Evolutionary conservation across 352 stramenopile genomes (phyloP).

Genomic region (Blastocystis sp.): DNA sequence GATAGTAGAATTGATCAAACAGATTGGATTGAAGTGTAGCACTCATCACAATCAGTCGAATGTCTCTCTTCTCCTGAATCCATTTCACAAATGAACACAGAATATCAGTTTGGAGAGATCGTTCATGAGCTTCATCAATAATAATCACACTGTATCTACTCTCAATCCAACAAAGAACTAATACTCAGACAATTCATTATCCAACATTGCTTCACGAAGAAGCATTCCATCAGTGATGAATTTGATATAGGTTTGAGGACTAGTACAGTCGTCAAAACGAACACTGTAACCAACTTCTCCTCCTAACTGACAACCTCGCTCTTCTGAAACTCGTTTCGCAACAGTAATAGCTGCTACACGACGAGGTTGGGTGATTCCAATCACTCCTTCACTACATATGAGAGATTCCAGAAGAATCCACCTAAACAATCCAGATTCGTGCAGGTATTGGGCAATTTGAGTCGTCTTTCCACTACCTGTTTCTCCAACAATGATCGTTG

Average conservation of each 20-base stretch:
- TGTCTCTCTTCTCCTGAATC: slow-evolving; percentile 70
- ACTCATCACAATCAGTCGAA: slow-evolving; percentile 80
- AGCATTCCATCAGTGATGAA: slow-evolving; percentile 94
- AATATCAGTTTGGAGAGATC: slow-evolving; percentile 93
- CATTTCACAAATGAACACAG: slow-evolving; percentile 79
- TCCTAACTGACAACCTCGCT: slow-evolving; percentile 69
- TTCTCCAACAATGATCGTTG: slow-evolving; percentile 76
- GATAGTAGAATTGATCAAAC: slow-evolving; percentile 75
- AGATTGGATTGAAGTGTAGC: slow-evolving; percentile 78
- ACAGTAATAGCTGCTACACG: slow-evolving; percentile 79
- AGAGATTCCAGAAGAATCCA: not conserved
- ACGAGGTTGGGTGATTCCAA: slow-evolving; percentile 81
- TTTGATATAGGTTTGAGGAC: slow-evolving; percentile 79
- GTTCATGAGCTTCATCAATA: slow-evolving; percentile 92
- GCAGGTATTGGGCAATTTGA: slow-evolving; percentile 79
- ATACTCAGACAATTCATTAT: slow-evolving; percentile 67
- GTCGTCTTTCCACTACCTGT: slow-evolving; percentile 82
- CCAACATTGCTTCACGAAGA: slow-evolving; percentile 76
- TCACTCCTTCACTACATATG: slow-evolving; percentile 68
- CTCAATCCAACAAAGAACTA: slow-evolving; percentile 67
- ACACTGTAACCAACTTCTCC: slow-evolving; percentile 79
- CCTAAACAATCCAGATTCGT: slow-evolving; percentile 67
- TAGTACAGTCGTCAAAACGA: slow-evolving; percentile 76
- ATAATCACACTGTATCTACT: slow-evolving; percentile 87
- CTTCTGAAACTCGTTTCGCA: slow-evolving; percentile 74